Percentiles rank a stretch among this genome's conserved stretches.
phyloP scores from a whole-genome alignment of 495 filamentous ascomycete genomes.

The Filosporella fistucella region DNA sequence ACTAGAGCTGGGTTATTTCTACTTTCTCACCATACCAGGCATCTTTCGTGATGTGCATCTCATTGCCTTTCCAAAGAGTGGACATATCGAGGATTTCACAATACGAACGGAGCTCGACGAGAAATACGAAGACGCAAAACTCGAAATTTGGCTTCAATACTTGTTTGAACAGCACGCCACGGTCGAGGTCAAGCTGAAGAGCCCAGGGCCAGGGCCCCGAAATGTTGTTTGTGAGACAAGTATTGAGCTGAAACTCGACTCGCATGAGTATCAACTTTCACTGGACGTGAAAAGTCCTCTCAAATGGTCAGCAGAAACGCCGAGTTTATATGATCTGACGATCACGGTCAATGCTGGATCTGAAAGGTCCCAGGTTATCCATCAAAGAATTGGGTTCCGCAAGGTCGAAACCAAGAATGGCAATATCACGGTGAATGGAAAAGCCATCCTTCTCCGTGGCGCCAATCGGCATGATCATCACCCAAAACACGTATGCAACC shows the following conservation, averaged over 20 bases:
- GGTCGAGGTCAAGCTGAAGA: conserved; percentile 27
- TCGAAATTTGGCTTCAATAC: conserved; percentile 41
- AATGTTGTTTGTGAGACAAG: not conserved
- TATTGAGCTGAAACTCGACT: conserved; percentile 13
- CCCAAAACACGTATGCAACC: conserved; percentile 46
- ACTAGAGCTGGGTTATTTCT: not conserved
- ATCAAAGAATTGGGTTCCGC: conserved; percentile 60
- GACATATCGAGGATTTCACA: conserved; percentile 54
- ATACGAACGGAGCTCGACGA: conserved; percentile 51
- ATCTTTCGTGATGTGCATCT: conserved; percentile 70
- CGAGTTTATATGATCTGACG: conserved; percentile 50
- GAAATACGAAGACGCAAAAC: conserved; percentile 47
- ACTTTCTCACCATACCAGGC: conserved; percentile 27
- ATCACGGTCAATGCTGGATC: not conserved
- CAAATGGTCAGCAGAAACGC: conserved; percentile 70
- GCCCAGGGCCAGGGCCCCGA: not conserved
- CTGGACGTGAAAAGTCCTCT: conserved; percentile 16
- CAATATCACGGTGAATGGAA: conserved; percentile 57
- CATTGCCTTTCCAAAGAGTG: conserved; percentile 50
- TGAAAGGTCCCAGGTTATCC: conserved; percentile 27
- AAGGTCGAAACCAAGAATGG: conserved; percentile 51
- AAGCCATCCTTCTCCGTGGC: conserved; percentile 54
- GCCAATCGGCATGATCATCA: conserved; percentile 68
- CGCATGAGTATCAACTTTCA: conserved; percentile 10
- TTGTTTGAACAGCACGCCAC: conserved; percentile 24